A percentile compares a stretch with the other conserved stretches of the same genome.
Conservation (phyloP, 176 grass and related monocot genomes). For the Oryza glaberrima region DNA sequence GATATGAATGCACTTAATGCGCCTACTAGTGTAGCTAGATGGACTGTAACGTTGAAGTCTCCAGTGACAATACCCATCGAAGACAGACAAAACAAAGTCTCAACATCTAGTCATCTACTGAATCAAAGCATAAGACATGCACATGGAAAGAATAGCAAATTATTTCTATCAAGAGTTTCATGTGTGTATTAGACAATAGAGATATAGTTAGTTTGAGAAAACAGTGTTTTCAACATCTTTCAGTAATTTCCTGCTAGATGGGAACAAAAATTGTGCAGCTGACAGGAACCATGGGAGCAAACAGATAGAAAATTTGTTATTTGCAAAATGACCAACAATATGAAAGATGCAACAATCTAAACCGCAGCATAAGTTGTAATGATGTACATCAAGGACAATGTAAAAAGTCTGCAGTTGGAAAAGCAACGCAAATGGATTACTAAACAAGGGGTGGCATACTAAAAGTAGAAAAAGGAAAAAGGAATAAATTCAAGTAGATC, state of each 20-base stretch:
- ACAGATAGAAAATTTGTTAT: background rate
- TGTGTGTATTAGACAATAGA: background rate
- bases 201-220: conserved; percentile 22
- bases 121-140: conserved; percentile 8
- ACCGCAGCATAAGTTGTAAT: conserved; percentile 25
- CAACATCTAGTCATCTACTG: background rate
- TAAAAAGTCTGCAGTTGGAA: conserved; percentile 1
- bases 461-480: background rate
- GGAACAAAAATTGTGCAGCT: background rate
- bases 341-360: conserved; percentile 7
- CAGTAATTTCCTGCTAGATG: background rate
- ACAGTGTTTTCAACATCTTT: conserved; percentile 3
- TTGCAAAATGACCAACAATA: conserved; percentile 6
- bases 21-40: background rate
- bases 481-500: background rate
- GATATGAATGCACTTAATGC: conserved; percentile 19
- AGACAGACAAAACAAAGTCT: conserved; percentile 23
- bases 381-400: conserved; percentile 12
- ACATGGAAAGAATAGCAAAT: background rate
- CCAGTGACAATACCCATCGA: background rate
- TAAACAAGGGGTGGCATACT: conserved; percentile 19
- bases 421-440: background rate
- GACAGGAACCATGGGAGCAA: background rate
- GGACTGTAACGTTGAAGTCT: background rate
- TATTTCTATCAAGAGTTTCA: conserved; percentile 9